phyloP scores from a whole-genome alignment of 2,329 filamentous ascomycete species.

The Aspergillus caelatus region DNA sequence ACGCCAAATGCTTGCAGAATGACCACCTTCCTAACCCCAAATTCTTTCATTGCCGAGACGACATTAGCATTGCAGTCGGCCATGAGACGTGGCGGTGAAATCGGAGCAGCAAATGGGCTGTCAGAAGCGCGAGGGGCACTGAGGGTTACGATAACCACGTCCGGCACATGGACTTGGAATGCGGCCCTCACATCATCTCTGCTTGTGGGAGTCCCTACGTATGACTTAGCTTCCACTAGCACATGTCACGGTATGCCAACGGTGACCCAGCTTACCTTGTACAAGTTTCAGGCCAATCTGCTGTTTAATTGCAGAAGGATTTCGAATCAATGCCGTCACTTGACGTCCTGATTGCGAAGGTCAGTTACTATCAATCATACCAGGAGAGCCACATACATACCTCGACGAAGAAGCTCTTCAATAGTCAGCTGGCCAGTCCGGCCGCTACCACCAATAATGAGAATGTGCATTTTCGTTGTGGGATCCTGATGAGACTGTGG shows the following conservation, averaged over 20 bases:
- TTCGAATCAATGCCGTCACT: constrained; percentile 45
- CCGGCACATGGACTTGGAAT: constrained; percentile 17
- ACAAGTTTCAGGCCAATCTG: constrained; percentile 23
- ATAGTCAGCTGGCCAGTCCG: constrained; percentile 49
- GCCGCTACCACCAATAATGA: constrained; percentile 50
- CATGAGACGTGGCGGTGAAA: constrained; percentile 52
- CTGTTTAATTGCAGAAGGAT: constrained; percentile 26
- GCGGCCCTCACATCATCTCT: constrained; percentile 23
- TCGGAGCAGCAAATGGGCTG: constrained; percentile 52
- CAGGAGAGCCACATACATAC: constrained; percentile 4
- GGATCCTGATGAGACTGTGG: too few species aligned
- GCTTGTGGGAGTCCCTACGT: constrained; percentile 25
- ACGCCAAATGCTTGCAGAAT: constrained; percentile 56
- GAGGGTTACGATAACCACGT: constrained; percentile 54
- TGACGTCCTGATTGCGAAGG: constrained; percentile 30
- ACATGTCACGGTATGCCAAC: too few species aligned
- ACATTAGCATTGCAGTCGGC: constrained; percentile 45
- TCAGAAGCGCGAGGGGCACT: constrained; percentile 50
- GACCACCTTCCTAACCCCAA: constrained; percentile 47
- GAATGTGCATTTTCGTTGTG: constrained; percentile 28
- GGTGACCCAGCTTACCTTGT: constrained; percentile 17
- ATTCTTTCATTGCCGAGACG: constrained; percentile 41
- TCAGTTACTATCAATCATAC: background rate
- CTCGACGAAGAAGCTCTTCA: constrained; percentile 40
- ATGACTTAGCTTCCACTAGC: background rate